Evolutionary conservation across 2,329 filamentous ascomycete genomes (phyloP), one percentile per base, ranked within the genome.

Genomic region (Blastomyces gilchristii): DNA sequence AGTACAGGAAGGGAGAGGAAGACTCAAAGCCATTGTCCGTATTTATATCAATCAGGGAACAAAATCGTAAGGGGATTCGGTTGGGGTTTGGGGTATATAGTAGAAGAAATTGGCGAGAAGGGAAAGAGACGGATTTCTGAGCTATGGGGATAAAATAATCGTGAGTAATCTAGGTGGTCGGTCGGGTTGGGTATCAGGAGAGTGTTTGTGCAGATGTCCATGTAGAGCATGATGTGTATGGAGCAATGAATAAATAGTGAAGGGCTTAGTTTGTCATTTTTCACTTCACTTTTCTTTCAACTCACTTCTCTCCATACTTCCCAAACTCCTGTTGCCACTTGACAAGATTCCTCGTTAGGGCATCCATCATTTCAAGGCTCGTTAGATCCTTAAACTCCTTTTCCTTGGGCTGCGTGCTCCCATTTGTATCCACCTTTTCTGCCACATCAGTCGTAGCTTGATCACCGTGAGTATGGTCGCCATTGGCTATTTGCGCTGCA

Each of bases 361-460:
- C 82, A 73, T 95, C 91, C 90, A 95, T 95, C 90, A 96, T 95
- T 76, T 95, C 90, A 67, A 90, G 80, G 68, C 88, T 91, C 63
- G 80, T 89, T 67, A 96, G 79, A 9, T 88, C 83, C 68, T 87
- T 89, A 74, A 96, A 96, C 0, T 87, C 83, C 69, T 71, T 73
- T 64, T 78, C 75, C 57, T 75, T 72, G 54, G 67, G 64, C 22
- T 68, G 67, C 50, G 68, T 67, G 22, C 63, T 63, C 25, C 63
- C 53, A 57, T 72, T 70, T 49, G 68, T 69, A n/a, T 72, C 71
- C 7, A 68, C 69, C 16, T 67, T 64, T 34, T 70, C 64, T 1
- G 62, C 66, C 16, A 69, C 71, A 22, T 45, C 34, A 11, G 63
- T 60, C 53, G 63, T 59, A 18, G 60, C 6, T 28, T 59, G 28